These are phyloP conservation scores for Avena sativa DNA, from an alignment of 176 grass and related monocot genomes.

Conservation along the genomic window DNA sequence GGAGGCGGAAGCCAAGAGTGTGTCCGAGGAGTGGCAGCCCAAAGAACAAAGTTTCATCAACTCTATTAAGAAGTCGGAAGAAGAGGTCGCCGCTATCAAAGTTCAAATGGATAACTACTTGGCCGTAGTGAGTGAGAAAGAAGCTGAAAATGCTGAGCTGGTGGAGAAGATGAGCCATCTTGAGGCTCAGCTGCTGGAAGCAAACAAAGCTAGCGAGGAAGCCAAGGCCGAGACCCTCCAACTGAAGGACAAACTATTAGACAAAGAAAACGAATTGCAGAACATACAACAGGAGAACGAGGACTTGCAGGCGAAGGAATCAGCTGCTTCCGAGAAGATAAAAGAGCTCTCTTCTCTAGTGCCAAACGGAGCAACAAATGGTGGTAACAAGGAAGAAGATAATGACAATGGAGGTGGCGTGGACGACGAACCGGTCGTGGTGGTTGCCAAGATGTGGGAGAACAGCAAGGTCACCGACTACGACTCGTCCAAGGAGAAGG, in stretches of 20 bases:
- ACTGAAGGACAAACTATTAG: conserved; percentile 75
- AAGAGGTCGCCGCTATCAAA: conserved; percentile 58
- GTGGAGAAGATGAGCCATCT: conserved; percentile 64
- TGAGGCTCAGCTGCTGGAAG: conserved; percentile 64
- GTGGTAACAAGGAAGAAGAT: conserved; percentile 52
- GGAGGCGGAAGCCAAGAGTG: conserved; percentile 59
- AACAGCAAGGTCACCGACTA: conserved; percentile 62
- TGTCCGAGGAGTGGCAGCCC: conserved; percentile 62
- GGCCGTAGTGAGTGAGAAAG: conserved; percentile 59
- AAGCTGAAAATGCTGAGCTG: conserved; percentile 56
- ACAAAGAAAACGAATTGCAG: conserved; percentile 80
- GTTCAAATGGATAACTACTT: conserved; percentile 55
- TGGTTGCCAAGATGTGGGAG: conserved; percentile 63
- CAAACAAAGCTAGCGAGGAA: conserved; percentile 53
- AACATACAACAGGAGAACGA: conserved; percentile 74
- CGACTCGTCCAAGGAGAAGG: conserved; percentile 55
- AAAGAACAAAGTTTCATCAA: conserved; percentile 71
- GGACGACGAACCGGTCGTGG: conserved; percentile 57
- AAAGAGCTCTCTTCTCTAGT: conserved; percentile 57
- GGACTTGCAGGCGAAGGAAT: conserved; percentile 62
- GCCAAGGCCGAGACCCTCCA: conserved; percentile 59
- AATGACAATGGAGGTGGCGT: conserved; percentile 42
- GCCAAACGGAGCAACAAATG: conserved; percentile 47
- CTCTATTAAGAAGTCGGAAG: conserved; percentile 72
- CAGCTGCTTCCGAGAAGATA: conserved; percentile 59